Base-by-base conservation (phyloP, 2,329 filamentous ascomycete species). In the Fusarium kyushuense region DNA sequence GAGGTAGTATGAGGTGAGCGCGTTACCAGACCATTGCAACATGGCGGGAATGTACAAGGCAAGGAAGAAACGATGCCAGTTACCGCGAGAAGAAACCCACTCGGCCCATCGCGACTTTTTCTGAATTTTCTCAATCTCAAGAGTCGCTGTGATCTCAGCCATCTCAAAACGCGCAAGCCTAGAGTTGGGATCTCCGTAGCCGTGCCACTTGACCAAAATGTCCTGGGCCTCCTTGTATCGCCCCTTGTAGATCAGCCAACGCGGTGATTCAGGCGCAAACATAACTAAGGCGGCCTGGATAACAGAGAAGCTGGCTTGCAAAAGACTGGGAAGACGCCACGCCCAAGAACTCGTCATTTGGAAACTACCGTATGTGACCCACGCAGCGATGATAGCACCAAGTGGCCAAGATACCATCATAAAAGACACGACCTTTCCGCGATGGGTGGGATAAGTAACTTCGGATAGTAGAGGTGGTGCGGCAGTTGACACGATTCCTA, bases 261-360 rank as follows among this genome's bases (percentile, higher is more conserved):
- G 35, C 1, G 72, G 72, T 0, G 72, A 74, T 8, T 74, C 72
- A 0, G 72, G 72, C 0, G 69, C 65, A 8, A 70, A 71, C n/a
- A 73, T 10, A 4, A 54, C 62, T 5, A 73, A 21, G 0, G 43
- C 29, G 0, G 54, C 58, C 19, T 73, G 71, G 1, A 61, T 4
- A 2, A 73, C 25, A 0, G 70, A 71, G 21, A 81, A 81, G 35
- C 72, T 74, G 1, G 63, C 62, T 63, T 86, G 84, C 3, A 86
- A 70, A 5, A 84, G 74, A 32, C 82, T 84, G 1, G 84, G 84
- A 5, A 84, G 75, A 43, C 84, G 78, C 83, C 84, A 86, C n/a
- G 81, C 78, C 82, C 82, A 84, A 51, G 76, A 77, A 54, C 70
- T 77, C 19, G 54, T 2, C 63, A 81, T 80, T 41, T 77, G 76